phyloP scores from a whole-genome alignment of 208 protist species.

The Trypanosoma boissoni region DNA sequence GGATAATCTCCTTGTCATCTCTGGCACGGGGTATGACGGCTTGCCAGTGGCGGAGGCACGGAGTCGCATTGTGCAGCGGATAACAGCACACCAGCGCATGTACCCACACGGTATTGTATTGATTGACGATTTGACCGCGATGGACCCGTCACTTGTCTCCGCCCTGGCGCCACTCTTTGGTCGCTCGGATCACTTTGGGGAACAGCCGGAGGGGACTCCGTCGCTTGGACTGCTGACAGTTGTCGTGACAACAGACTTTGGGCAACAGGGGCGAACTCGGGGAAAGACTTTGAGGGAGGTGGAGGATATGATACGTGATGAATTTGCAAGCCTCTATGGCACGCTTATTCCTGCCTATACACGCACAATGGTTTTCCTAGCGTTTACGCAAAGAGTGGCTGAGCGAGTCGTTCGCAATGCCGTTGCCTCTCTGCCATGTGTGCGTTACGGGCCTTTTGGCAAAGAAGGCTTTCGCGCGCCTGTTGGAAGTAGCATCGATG shows the following conservation, averaged over 20 bases:
- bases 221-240: constrained; percentile 59
- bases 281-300: constrained; percentile 57
- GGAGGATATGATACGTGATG: constrained; percentile 54
- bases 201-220: constrained; percentile 42
- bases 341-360: constrained; percentile 58
- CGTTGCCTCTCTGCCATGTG: constrained; percentile 49
- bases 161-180: constrained; percentile 71
- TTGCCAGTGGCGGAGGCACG: constrained; percentile 20
- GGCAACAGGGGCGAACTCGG: constrained; percentile 70
- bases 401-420: constrained; percentile 49
- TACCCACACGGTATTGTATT: constrained; percentile 81
- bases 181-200: constrained; percentile 51
- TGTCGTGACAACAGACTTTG: constrained; percentile 81
- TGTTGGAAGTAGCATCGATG: constrained; percentile 47
- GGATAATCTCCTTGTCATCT: constrained; percentile 62
- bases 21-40: constrained; percentile 56
- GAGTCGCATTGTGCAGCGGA: constrained; percentile 36
- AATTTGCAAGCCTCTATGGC: constrained; percentile 68
- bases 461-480: constrained; percentile 11
- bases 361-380: constrained; percentile 52
- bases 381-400: constrained; percentile 43
- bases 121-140: constrained; percentile 68
- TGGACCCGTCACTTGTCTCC: constrained; percentile 49
- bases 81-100: constrained; percentile 38
- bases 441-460: constrained; percentile 4